phyloP scores from a whole-genome alignment of 192 early-diverging fungal genomes.

The Radiomyces spectabilis region DNA sequence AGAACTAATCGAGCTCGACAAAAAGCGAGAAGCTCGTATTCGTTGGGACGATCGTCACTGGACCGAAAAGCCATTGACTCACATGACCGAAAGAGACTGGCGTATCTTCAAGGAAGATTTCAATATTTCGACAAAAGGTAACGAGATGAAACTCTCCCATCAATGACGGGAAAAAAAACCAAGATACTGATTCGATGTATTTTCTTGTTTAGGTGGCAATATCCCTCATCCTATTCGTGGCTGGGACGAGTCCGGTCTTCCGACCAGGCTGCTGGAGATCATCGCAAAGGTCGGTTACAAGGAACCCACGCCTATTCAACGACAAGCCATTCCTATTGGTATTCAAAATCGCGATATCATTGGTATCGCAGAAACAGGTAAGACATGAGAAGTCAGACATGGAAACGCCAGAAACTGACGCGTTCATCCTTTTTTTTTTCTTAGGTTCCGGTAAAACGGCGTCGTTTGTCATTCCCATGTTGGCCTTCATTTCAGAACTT shows the following conservation, averaged over 20 bases:
- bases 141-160: background rate
- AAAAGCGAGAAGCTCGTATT: conserved; percentile 54
- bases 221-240: conserved; percentile 85
- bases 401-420: background rate
- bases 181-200: background rate
- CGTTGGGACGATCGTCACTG: conserved; percentile 92
- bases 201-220: conserved; percentile 50
- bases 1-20: conserved; percentile 54
- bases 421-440: background rate
- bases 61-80: conserved; percentile 79
- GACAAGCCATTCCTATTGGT: conserved; percentile 94
- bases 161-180: background rate
- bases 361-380: conserved; percentile 83
- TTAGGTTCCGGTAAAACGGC: conserved; percentile 91
- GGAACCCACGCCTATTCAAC: conserved; percentile 95
- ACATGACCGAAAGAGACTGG: conserved; percentile 98
- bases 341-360: conserved; percentile 86
- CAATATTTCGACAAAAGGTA: conserved; percentile 89
- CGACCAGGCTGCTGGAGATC: conserved; percentile 57
- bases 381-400: background rate
- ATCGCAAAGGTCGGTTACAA: conserved; percentile 84
- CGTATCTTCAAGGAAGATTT: conserved; percentile 99
- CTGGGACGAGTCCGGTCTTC: conserved; percentile 81
- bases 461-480: conserved; percentile 93
- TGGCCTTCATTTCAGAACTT: conserved; percentile 76